Evolutionary conservation across 106 monocot species (phyloP), one percentile per base, ranked within the genome.

Genomic region (Acorus gramineus): DNA sequence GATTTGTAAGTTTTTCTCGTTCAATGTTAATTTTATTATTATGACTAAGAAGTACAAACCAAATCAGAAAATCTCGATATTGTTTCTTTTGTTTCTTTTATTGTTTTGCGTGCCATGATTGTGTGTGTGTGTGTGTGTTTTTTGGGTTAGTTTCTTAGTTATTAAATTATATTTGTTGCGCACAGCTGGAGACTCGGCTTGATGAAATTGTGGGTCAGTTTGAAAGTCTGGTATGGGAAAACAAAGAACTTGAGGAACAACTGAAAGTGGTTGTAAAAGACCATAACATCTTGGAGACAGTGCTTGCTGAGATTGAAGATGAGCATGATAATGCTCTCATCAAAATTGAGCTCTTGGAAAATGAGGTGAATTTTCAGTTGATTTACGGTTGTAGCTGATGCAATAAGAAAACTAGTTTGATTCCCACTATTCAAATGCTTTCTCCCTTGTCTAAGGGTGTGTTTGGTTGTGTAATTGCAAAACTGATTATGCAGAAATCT

Each of bases 221-320:
- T 46, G 86, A 80, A n/a, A 61, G 47, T 51, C 63, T 84, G 8
- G 44, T 72, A 1, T 79, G 69, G 66, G 86, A 84, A 69, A 91
- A 84, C 42, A 74, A 74, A 65, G 71, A 69, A 57, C 83, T 86
- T 55, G 76, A 81, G 56, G 71, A 81, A 49, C 65, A 67, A 53
- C 49, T 91, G 60, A 69, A 71, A 47, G 63, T 56, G 44, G 86
- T 70, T 28, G 46, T 74, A 5, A 79, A 78, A 55, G 84, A 86
- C 12, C 60, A 71, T 28, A 76, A 68, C 14, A 45, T 72, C 6
- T 66, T 79, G 46, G 81, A 79, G 62, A 74, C 54, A 10, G 44
- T 81, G 11, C 65, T 84, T 65, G 59, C 76, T 53, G 91, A 92
- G 71, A 71, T 82, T 63, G 91, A 92, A 58, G 84, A 84, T 52